phyloP scores from a whole-genome alignment of 108 stramenopile species.

The Nannochloropsis oceanica region DNA sequence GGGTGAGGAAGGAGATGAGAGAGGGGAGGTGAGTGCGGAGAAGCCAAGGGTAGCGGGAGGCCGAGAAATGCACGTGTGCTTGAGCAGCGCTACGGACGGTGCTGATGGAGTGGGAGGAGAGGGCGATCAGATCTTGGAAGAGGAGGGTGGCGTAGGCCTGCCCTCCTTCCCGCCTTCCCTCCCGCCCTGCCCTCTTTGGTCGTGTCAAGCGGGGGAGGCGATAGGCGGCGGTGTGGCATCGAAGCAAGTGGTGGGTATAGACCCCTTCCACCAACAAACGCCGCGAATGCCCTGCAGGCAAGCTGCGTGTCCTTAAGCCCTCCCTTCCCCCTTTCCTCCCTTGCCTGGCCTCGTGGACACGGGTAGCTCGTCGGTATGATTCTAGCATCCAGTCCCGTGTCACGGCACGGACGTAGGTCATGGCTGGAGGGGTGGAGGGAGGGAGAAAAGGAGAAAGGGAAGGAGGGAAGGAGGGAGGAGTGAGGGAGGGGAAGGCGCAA shows the following conservation, averaged over 20 bases:
- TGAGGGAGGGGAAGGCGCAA: no score
- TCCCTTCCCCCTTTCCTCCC: neutral
- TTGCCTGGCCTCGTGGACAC: neutral
- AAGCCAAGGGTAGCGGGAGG: neutral
- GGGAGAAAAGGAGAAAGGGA: neutral
- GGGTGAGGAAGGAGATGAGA: neutral
- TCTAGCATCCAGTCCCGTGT: neutral
- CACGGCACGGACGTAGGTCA: neutral
- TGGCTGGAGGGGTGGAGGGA: neutral
- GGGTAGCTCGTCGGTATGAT: neutral
- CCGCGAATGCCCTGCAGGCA: neutral
- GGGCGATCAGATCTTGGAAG: neutral
- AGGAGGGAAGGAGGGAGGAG: neutral
- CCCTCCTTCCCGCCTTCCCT: neutral
- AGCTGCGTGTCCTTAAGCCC: neutral
- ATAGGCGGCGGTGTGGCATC: neutral
- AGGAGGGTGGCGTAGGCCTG: neutral
- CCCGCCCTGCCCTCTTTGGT: neutral
- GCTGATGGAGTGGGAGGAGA: neutral
- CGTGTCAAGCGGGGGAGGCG: neutral
- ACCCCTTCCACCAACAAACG: neutral
- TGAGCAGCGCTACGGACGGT: neutral
- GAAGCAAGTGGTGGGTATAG: neutral
- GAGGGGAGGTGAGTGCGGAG: neutral
- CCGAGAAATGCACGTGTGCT: neutral